Base-by-base conservation (phyloP, 257 asterid genomes). In the Rubia yunnanensis region DNA sequence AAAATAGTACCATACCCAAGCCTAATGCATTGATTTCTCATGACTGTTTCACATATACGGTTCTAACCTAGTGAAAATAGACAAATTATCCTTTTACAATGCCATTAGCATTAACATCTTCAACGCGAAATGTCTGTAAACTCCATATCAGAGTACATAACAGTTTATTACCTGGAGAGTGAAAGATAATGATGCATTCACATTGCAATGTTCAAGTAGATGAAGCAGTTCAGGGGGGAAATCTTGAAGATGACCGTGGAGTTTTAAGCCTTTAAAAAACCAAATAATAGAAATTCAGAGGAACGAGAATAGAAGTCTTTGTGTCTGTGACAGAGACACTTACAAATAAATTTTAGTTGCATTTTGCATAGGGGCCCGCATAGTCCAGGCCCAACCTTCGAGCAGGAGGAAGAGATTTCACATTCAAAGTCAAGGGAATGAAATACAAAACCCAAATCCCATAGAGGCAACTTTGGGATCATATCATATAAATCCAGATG, bases 81-180 rank as follows among this genome's bases (percentile, higher is more conserved):
- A n/a, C n/a, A n/a, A n/a, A n/a, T n/a, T n/a, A n/a, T n/a, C 97
- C 95, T 82, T 87, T 88, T 49, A 90, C 57, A 34, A 71, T 61
- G 66, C 97, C 97, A 71, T 90, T 79, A 39, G 87, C 82, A 63
- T 70, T 70, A 61, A 85, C 69, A 78, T 79, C 92, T 82, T 90
- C 97, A 75, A 90, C 94, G 67, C 95, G 94, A 70, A 95, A 90
- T 71, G 87, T 79, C 97, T 90, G 89, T 79, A 81, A 72, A 73
- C 70, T 71, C 79, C 73, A 23, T 8, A 35, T 77, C 79, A 70
- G 70, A 73, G 73, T 66, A 76, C 65, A 50, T 77, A 80, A 77
- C 70, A 63, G 71, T 66, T 76, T 67, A 76, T 72, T 80, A 90
- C 97, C 97, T 90, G 95, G 72, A 90, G 87, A 73, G 97, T 87